phyloP scores from a whole-genome alignment of 2,329 filamentous ascomycete genomes.

The Venturia carpophila region DNA sequence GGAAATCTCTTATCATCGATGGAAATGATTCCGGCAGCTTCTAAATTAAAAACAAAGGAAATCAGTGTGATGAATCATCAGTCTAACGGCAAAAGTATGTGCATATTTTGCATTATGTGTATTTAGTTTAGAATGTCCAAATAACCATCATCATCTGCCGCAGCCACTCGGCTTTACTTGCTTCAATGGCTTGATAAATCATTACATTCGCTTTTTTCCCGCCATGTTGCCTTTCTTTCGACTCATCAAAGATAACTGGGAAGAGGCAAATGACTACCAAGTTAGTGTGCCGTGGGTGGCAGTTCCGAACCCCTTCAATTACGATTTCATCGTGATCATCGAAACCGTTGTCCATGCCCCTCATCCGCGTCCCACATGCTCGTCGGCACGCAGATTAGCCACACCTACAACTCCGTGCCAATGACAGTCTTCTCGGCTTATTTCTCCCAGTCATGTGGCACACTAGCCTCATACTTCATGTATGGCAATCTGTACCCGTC shows the following conservation, averaged over 20 bases:
- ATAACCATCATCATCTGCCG: not conserved
- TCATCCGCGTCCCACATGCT: not conserved
- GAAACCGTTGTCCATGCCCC: not conserved
- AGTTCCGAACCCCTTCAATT: not conserved
- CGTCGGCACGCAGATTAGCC: not conserved
- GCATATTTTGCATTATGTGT: not conserved
- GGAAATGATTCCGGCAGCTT: no score
- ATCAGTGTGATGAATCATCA: no score
- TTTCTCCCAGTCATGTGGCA: constrained; percentile 11
- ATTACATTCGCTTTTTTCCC: no score
- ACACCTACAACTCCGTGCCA: constrained; percentile 20
- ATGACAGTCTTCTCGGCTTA: not conserved
- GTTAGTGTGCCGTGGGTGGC: not conserved
- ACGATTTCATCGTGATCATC: not conserved
- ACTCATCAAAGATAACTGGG: no score
- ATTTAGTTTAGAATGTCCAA: not conserved
- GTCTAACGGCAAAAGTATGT: not conserved
- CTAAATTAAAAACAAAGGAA: no score
- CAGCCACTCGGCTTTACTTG: not conserved
- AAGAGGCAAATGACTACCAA: no score
- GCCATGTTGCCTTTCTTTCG: no score
- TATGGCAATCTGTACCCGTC: constrained; percentile 11
- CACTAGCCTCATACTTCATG: constrained; percentile 7
- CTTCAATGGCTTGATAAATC: no score
- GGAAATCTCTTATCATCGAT: no score